Base-by-base conservation (phyloP, 768 basidiomycete species). In the Leccinum boreale region DNA sequence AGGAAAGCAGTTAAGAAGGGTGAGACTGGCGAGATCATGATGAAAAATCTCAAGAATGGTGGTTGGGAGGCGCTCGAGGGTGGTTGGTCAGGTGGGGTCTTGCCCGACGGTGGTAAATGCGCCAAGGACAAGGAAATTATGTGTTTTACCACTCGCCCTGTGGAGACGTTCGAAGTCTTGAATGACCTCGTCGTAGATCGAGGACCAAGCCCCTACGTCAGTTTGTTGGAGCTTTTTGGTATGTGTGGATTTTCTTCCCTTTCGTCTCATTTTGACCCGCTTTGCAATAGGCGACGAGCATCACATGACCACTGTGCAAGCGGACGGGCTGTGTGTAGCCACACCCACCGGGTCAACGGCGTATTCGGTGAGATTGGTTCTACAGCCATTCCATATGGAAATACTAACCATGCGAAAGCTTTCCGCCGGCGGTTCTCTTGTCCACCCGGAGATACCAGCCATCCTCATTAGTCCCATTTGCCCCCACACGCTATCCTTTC, bases 291-390 rank as follows among this genome's bases (percentile, higher is more conserved):
- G 94, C 59, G 97, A 99, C 69, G 96, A 99, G 62, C 93, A 99
- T 73, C 97, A 98, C 77, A 88, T 99, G 83, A 99, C 97, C 1
- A 99, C 97, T 2, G 97, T 98, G 3, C 97, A 98, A 75, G 97
- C 95, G 0, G 97, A 99, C 67, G 97, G 97, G 12, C 77, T 99
- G 45, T 93, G 91, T 29, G 87, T 99, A 15, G 89, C 89, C 23
- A 99, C 97, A 0, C 97, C 97, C 8, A 99, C 97, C 0, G 97
- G 97, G 4, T 98, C 97, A 33, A 99, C 97, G 11, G 97, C 97
- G 3, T 99, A 99, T 73, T 99, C 97, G 15, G 92, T 94, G 65
- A 48, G 88, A 57, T 36, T 29, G 4, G 31, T 39, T 52, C 11
- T 39, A 50, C 14, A 15, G n/a, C 23, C 17, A 17, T 46, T 28